Evolutionary conservation across 768 basidiomycete species (phyloP).

Genomic region (Amylocystis lapponica): DNA sequence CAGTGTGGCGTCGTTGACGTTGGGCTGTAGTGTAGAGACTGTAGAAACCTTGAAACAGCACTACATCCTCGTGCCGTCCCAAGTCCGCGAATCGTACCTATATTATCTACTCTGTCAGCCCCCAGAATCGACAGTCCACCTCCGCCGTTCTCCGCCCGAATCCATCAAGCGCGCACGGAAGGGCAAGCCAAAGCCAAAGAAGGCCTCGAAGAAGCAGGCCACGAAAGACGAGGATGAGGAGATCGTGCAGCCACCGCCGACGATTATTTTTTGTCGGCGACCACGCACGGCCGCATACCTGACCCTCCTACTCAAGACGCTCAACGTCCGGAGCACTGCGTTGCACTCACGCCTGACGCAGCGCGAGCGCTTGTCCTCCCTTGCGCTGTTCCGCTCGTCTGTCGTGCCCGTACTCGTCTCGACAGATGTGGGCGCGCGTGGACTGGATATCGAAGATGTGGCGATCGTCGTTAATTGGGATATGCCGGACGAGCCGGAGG

Average conservation of each 20-base stretch:
- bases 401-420: constrained; percentile 89
- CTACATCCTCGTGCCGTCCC: constrained; percentile 90
- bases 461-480: constrained; percentile 98
- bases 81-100: constrained; percentile 89
- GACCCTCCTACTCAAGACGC: constrained; percentile 67
- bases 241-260: constrained; percentile 80
- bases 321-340: constrained; percentile 80
- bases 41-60: constrained; percentile 83
- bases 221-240: constrained; percentile 40
- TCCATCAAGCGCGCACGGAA: constrained; percentile 31
- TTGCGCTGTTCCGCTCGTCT: constrained; percentile 81
- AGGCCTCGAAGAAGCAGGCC: constrained; percentile 22
- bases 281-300: constrained; percentile 89
- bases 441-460: constrained; percentile 94
- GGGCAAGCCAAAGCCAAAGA: constrained; percentile 24
- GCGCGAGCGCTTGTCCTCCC: constrained; percentile 75
- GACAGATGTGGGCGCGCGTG: constrained; percentile 93
- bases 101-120: constrained; percentile 87
- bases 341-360: constrained; percentile 94
- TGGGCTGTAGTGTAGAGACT: constrained; percentile 66
- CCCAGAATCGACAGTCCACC: constrained; percentile 66
- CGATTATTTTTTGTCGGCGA: constrained; percentile 89
- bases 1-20: background rate
- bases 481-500: constrained; percentile 82
- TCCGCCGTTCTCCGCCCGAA: constrained; percentile 61